Evolutionary conservation across 2,329 filamentous ascomycete species (phyloP), one percentile per base, ranked within the genome.

Genomic region (Aspergillus phoenicis): DNA sequence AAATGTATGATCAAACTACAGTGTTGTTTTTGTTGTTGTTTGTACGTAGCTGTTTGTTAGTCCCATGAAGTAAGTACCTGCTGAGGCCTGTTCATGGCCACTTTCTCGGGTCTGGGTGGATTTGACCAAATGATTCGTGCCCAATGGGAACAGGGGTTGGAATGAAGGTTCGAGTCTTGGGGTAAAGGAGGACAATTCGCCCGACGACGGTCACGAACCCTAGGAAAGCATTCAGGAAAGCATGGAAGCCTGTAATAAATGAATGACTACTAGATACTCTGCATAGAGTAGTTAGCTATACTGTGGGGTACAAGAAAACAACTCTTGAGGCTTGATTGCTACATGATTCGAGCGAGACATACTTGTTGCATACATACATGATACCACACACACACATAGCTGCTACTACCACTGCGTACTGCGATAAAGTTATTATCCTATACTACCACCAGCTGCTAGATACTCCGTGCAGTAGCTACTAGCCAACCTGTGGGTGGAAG

Each of bases 141-240:
- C 63, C 62, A 64, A 65, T 62, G 54, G 36, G 47, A 62, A 51
- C 52, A 49, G 53, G 56, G 30, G 38, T 53, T 47, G 52, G 57
- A 59, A 45, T 56, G 52, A 38, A 52, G 26, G 38, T 61, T 59
- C 20, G 45, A 49, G 22, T 51, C 17, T 20, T 49, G 22, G 33
- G 39, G 52, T 24, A 39, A 26, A 38, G 36, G 13, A 52, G 30
- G 30, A 36, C 33, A 13, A 63, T 54, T 38, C 52, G 39, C 38
- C 26, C 52, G 39, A 33, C 24, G 38, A 43, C 22, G n/a, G 24
- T 24, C 52, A 43, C 26, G 22, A 43, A 49, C 20, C 33, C 26
- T 26, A 41, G 36, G 36, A 30, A 56, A 30, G 41, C 8, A 22
- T 53, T 38, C 6, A 47, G 22, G 17, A 22, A 59, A 45, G 58